Base-by-base conservation (phyloP, 805 yeast genomes). In the Kodamaea leandrae region DNA sequence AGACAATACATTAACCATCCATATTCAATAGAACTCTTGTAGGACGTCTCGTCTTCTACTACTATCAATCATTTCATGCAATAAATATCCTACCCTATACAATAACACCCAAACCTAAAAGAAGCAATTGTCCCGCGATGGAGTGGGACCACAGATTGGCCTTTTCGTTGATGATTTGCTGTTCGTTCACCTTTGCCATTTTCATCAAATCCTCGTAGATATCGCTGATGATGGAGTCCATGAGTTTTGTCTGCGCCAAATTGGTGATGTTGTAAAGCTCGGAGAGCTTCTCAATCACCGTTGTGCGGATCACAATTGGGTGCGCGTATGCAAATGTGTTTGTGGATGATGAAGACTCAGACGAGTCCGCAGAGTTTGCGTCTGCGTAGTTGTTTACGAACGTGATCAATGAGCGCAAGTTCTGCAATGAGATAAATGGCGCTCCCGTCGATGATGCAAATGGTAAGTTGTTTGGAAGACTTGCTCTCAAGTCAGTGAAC, bases 401-500 rank as follows among this genome's bases (percentile, higher is more conserved):
- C 2, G 82, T 65, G 8, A 84, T 71, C 35, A 85, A 62, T 1
- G 85, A 78, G 47, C 79, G 72, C 51, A 84, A 60, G 50, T 82
- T 82, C 13, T 78, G 77, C 37, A 78, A 58, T 1, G 82, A 69
- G 5, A 83, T 62, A 41, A 81, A 80, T 12, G 82, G 78, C 23
- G 75, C 69, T 0, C 75, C 73, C 1, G 76, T 72, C 1, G 74
- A 54, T 4, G 63, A 53, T 4, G 86, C 74, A 48, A 76, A 60
- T 2, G 67, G 68, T 3, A 87, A 77, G 30, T 73, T 55, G 20
- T 60, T 53, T 0, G 74, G 87, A 32, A 74, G 57, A 4, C 66
- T 63, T 0, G 86, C 87, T 47, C 71, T 78, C 44, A 83, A 58
- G 48, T 84, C 84, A 44, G 68, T 71, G 52, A 85, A 80, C 42